These are phyloP conservation scores for Ustilago trichophora DNA, from an alignment of 1,284 basidiomycete genomes.

Conservation along the genomic window DNA sequence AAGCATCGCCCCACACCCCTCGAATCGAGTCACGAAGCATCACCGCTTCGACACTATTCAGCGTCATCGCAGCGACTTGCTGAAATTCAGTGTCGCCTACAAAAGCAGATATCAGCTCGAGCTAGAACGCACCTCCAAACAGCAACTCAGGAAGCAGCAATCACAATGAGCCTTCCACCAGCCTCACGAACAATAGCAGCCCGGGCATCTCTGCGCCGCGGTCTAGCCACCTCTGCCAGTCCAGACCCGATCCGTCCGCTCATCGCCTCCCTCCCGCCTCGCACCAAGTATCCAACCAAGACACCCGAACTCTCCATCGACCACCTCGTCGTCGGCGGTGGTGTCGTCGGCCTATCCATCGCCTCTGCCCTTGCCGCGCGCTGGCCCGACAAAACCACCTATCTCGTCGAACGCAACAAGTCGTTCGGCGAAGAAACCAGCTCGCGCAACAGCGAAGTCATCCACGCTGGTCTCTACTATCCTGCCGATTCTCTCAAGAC, in stretches of 20 bases:
- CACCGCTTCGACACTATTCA: no score
- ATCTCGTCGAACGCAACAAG: conserved; percentile 82
- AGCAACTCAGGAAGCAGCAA: no score
- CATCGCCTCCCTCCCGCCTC: conserved; percentile 39
- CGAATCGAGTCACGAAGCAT: neutral
- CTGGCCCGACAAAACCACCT: conserved; percentile 79
- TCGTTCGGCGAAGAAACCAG: conserved; percentile 59
- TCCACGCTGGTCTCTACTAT: conserved; percentile 81
- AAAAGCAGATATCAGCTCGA: no score
- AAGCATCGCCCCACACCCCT: neutral
- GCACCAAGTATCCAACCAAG: conserved; percentile 35
- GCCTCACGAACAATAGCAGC: conserved; percentile 1
- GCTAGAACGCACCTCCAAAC: no score
- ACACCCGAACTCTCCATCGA: conserved; percentile 82
- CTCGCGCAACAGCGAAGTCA: conserved; percentile 94
- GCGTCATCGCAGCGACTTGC: no score
- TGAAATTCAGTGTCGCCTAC: no score
- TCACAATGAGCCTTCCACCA: conserved; percentile 2
- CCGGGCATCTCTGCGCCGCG: conserved; percentile 1
- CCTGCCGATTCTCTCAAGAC: conserved; percentile 87
- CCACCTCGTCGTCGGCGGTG: conserved; percentile 90
- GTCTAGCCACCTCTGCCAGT: conserved; percentile 18
- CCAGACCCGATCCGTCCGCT: conserved; percentile 23
- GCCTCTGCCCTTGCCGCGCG: conserved; percentile 78
- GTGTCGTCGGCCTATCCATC: conserved; percentile 86